A percentile compares a stretch with the other conserved stretches of the same genome.
These are phyloP conservation scores for Beauveria caledonica DNA, from an alignment of 2,329 filamentous ascomycete genomes.

Conservation along the genomic window DNA sequence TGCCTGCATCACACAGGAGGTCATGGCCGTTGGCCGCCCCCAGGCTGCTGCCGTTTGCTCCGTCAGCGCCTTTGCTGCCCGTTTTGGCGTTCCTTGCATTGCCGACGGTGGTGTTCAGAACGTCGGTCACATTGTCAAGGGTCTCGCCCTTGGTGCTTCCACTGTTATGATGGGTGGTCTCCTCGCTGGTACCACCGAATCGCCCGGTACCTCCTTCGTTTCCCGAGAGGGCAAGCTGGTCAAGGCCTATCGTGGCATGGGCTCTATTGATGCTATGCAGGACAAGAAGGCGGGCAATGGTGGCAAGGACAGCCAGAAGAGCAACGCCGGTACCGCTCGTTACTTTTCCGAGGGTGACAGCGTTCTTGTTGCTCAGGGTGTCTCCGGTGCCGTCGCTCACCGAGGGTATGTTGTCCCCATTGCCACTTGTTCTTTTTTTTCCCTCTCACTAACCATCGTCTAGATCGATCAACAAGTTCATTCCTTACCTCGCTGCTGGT, in stretches of 20 bases:
- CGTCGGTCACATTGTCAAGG: conserved; percentile 98
- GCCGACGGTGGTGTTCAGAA: conserved; percentile 98
- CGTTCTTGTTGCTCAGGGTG: conserved; percentile 92
- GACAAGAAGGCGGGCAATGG: conserved; percentile 88
- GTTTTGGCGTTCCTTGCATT: conserved; percentile 95
- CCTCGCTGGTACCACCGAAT: conserved; percentile 93
- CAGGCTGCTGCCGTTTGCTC: conserved; percentile 90
- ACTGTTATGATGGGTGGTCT: conserved; percentile 99
- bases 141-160: conserved; percentile 84
- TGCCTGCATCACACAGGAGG: conserved; percentile 98
- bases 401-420: conserved; percentile 43
- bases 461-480: conserved; percentile 83
- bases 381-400: conserved; percentile 78
- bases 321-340: conserved; percentile 90
- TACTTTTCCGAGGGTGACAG: conserved; percentile 98
- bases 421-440: not conserved
- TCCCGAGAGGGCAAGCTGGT: conserved; percentile 95
- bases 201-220: conserved; percentile 92
- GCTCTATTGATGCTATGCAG: conserved; percentile 98
- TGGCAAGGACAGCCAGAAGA: conserved; percentile 63
- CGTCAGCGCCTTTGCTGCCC: conserved; percentile 80
- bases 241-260: conserved; percentile 99
- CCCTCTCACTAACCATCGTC: conserved; percentile 22
- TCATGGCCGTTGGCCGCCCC: conserved; percentile 96
- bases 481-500: conserved; percentile 90